Percentiles rank a stretch among this genome's conserved stretches.
Conservation (phyloP, 768 basidiomycete species). For the Hygrocybe coccinea region DNA sequence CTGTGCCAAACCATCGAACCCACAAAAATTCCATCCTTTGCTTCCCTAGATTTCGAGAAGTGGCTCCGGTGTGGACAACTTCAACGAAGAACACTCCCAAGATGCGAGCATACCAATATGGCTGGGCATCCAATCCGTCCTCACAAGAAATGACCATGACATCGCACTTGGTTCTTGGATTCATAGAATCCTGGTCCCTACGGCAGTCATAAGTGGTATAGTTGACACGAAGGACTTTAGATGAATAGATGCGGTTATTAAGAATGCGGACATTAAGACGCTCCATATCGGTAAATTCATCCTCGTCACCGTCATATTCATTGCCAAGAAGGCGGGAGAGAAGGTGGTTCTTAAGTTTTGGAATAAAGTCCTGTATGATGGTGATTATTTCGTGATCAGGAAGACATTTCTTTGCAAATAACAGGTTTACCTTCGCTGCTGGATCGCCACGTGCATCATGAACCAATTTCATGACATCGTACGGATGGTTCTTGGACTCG, state of each 20-base stretch:
- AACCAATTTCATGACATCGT: conserved; percentile 10
- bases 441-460: conserved; percentile 15
- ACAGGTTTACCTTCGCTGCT: conserved; percentile 13
- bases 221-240: conserved; percentile 33
- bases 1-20: conserved; percentile 14
- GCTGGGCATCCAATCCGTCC: conserved; percentile 20
- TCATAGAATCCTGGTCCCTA: conserved; percentile 38
- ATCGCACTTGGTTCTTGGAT: conserved; percentile 32
- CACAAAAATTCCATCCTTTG: conserved; percentile 17
- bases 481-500: conserved; percentile 3
- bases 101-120: conserved; percentile 3
- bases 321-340: conserved; percentile 21
- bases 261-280: conserved; percentile 17
- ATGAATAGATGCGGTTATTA: conserved; percentile 26
- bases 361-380: conserved; percentile 15
- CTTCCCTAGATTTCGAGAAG: conserved; percentile 7
- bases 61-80: conserved; percentile 6
- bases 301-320: conserved; percentile 16
- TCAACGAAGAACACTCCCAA: conserved; percentile 6
- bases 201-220: conserved; percentile 44
- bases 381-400: too few species aligned
- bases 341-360: conserved; percentile 27
- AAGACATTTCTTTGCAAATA: too few species aligned
- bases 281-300: conserved; percentile 13
- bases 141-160: conserved; percentile 32